Evolutionary conservation across 306 rosid genomes (phyloP).

Genomic region (Citrullus mucosospermus): DNA sequence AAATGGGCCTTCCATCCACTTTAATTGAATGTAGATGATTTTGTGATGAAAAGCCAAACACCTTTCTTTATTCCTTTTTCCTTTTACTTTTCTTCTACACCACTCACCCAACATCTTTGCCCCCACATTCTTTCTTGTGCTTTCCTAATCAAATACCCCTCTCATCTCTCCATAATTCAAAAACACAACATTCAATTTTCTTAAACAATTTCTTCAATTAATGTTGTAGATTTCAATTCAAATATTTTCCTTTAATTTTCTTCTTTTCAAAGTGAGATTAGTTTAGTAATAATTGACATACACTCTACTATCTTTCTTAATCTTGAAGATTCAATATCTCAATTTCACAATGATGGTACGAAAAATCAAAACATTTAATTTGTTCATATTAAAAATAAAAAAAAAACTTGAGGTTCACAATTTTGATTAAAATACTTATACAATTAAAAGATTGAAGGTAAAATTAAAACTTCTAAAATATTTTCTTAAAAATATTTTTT

Average conservation of each 20-base stretch:
- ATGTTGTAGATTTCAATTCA: background rate
- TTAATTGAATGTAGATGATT: constrained; percentile 4
- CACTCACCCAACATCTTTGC: background rate
- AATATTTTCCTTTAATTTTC: background rate
- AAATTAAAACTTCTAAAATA: too few species aligned
- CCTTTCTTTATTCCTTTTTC: background rate
- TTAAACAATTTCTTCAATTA: background rate
- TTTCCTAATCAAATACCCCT: background rate
- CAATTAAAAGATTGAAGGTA: too few species aligned
- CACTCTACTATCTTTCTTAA: background rate
- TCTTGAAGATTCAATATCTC: too few species aligned
- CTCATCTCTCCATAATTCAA: background rate
- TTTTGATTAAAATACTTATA: too few species aligned
- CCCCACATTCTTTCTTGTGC: background rate
- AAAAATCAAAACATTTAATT: too few species aligned
- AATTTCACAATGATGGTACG: too few species aligned
- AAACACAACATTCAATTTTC: background rate
- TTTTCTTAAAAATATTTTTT: too few species aligned
- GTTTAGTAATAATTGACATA: too few species aligned
- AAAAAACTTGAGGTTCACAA: too few species aligned
- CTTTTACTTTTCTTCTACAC: background rate
- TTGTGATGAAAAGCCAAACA: background rate
- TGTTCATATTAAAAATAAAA: too few species aligned
- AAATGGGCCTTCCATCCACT: background rate
- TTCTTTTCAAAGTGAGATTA: too few species aligned